phyloP scores from a whole-genome alignment of 2,329 filamentous ascomycete species.

The Chaetomium olivaceum region DNA sequence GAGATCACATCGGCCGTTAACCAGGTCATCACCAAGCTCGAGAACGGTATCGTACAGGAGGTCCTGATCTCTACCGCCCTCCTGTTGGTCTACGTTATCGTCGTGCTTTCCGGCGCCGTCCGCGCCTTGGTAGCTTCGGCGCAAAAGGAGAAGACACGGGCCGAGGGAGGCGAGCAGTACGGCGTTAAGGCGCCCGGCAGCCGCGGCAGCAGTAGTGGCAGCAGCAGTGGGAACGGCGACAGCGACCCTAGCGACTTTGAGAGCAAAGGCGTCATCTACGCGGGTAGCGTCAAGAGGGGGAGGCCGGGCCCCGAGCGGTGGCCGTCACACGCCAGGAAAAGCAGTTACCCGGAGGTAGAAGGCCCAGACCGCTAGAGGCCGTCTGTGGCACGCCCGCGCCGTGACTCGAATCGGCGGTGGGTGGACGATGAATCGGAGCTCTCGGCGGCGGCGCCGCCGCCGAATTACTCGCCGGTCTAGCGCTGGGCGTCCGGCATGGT shows the following conservation, averaged over 20 bases:
- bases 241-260: constrained; percentile 1
- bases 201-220: constrained; percentile 1
- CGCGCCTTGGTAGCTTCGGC: constrained; percentile 65
- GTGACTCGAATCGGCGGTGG: background rate
- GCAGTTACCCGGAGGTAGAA: constrained; percentile 37
- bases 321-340: constrained; percentile 31
- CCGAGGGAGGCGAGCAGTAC: constrained; percentile 55
- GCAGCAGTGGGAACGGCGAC: background rate
- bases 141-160: constrained; percentile 59
- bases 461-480: constrained; percentile 19
- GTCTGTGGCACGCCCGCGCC: constrained; percentile 8
- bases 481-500: background rate
- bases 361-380: constrained; percentile 32
- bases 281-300: constrained; percentile 28
- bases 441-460: constrained; percentile 2
- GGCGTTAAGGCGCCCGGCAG: constrained; percentile 16
- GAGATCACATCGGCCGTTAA: constrained; percentile 76
- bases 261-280: constrained; percentile 27
- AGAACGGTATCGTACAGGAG: constrained; percentile 70
- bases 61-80: constrained; percentile 76
- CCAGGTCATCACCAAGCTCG: constrained; percentile 67
- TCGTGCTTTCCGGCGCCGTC: constrained; percentile 72
- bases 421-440: background rate
- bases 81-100: constrained; percentile 73
- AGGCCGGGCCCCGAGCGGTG: constrained; percentile 22